phyloP scores from a whole-genome alignment of 306 rosid species.

The Prunus mume region DNA sequence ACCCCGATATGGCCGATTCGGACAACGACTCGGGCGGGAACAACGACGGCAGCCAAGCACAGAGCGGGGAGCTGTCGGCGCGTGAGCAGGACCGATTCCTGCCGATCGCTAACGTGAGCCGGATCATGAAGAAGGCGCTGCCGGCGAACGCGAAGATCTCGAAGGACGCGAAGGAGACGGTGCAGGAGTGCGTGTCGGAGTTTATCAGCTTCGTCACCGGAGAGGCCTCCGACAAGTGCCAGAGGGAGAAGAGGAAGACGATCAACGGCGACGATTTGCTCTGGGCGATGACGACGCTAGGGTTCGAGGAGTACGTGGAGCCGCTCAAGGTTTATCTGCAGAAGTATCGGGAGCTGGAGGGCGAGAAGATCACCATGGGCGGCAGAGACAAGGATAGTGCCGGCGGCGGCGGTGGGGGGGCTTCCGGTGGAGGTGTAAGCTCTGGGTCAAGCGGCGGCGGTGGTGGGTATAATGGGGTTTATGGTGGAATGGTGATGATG shows the following conservation, averaged over 20 bases:
- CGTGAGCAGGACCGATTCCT: conserved; percentile 61
- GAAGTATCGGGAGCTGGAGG: conserved; percentile 67
- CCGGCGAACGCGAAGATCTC: conserved; percentile 77
- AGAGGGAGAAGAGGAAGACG: conserved; percentile 71
- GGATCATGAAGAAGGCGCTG: conserved; percentile 71
- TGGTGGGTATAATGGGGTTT: conserved; percentile 40
- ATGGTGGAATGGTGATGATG: conserved; percentile 53
- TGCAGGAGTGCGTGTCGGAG: conserved; percentile 67
- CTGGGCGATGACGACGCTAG: conserved; percentile 71
- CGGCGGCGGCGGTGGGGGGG: conserved; percentile 30
- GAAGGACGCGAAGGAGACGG: conserved; percentile 66
- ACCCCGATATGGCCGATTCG: conserved; percentile 57
- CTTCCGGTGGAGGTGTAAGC: conserved; percentile 23
- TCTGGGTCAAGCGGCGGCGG: conserved; percentile 8
- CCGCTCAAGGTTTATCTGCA: conserved; percentile 59
- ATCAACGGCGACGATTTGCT: conserved; percentile 66
- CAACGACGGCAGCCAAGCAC: conserved; percentile 11
- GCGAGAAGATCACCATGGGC: conserved; percentile 43
- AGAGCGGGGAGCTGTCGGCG: conserved; percentile 41
- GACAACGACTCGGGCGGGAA: conserved; percentile 69
- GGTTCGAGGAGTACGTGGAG: conserved; percentile 63
- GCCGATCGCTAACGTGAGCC: conserved; percentile 75
- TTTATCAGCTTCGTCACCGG: conserved; percentile 69
- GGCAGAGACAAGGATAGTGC: conserved; percentile 46
- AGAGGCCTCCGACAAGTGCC: conserved; percentile 72